Percentiles rank a stretch among this genome's conserved stretches.
These are phyloP conservation scores for Leptosphaerulina australis DNA, from an alignment of 2,329 filamentous ascomycete genomes.

Conservation along the genomic window DNA sequence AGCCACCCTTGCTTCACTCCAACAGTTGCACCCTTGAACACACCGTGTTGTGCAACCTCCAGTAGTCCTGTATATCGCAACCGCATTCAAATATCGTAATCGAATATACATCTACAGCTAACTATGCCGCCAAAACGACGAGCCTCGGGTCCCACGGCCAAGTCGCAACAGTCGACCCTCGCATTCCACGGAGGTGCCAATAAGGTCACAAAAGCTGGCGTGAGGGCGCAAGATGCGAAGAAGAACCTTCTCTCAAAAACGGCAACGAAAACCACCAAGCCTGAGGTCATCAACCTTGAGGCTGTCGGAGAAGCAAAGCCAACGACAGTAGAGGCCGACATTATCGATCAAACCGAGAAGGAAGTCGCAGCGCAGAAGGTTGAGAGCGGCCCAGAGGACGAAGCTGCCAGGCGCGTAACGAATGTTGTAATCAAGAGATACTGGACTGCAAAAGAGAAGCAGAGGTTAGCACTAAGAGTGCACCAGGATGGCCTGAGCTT, in stretches of 20 bases:
- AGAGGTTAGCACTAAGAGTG: constrained; percentile 70
- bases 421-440: constrained; percentile 75
- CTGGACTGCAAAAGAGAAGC: constrained; percentile 74
- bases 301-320: constrained; percentile 34
- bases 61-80: constrained; percentile 3
- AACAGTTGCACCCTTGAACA: constrained; percentile 17
- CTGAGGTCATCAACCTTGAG: constrained; percentile 31
- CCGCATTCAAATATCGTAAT: background rate
- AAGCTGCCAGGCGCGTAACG: constrained; percentile 67
- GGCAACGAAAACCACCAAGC: constrained; percentile 35
- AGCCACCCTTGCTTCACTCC: constrained; percentile 34
- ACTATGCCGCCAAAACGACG: constrained; percentile 56
- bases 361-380: constrained; percentile 37
- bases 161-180: constrained; percentile 65
- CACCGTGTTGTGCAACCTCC: constrained; percentile 17
- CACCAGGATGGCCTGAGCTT: constrained; percentile 76
- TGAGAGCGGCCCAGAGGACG: constrained; percentile 51
- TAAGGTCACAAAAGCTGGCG: constrained; percentile 63
- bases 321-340: constrained; percentile 49
- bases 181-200: constrained; percentile 63
- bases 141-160: constrained; percentile 51
- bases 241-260: constrained; percentile 48
- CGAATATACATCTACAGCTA: background rate
- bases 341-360: constrained; percentile 47
- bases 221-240: constrained; percentile 47